Conservation (phyloP, 208 protist genomes). For the Crithidia acanthocephali region DNA sequence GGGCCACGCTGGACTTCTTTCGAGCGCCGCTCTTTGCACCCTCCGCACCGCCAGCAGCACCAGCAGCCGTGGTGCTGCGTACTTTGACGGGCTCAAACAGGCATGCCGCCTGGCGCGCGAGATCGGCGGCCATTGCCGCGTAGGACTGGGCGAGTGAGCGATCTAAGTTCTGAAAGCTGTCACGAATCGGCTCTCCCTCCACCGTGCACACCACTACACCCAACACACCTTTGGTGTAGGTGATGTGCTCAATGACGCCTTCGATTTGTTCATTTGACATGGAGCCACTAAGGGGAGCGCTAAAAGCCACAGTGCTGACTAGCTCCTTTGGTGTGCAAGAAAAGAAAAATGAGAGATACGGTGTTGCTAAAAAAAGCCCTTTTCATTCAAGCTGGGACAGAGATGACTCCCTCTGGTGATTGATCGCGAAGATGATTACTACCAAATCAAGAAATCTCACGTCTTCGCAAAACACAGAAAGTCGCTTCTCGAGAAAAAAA, state of each 20-base stretch:
- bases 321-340: neutral
- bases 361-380: too few relatives aligned
- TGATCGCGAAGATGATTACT: too few relatives aligned
- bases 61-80: neutral
- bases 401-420: too few relatives aligned
- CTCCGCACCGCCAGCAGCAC: constrained; percentile 1
- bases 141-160: constrained; percentile 60
- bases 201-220: constrained; percentile 81
- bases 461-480: neutral
- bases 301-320: too few relatives aligned
- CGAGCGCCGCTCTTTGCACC: constrained; percentile 3
- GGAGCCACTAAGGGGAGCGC: neutral
- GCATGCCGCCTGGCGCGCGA: constrained; percentile 36
- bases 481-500: neutral
- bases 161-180: constrained; percentile 88
- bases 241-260: constrained; percentile 81
- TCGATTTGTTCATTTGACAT: constrained; percentile 72
- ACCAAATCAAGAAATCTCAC: too few relatives aligned
- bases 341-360: constrained; percentile 8
- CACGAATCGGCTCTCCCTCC: constrained; percentile 76
- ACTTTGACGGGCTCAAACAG: constrained; percentile 26
- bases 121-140: constrained; percentile 59
- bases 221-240: constrained; percentile 85
- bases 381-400: too few relatives aligned
- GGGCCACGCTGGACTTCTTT: constrained; percentile 9